phyloP scores from a whole-genome alignment of 306 rosid species.

The Arachis stenosperma region DNA sequence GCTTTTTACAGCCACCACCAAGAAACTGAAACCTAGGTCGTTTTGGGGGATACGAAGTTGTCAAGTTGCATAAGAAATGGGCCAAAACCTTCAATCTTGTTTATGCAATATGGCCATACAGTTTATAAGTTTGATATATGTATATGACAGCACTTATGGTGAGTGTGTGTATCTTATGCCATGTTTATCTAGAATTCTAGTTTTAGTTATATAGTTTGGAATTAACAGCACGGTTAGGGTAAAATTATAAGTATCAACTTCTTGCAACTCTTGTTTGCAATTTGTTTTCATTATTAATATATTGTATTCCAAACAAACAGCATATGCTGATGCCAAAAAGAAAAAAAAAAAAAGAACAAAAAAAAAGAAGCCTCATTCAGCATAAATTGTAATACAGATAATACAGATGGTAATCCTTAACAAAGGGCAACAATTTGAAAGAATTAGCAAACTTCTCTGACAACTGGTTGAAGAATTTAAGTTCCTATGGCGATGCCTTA shows the following conservation, averaged over 20 bases:
- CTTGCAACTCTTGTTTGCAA: neutral
- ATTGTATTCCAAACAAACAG: neutral
- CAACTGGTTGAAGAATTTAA: constrained; percentile 18
- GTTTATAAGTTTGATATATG: constrained; percentile 22
- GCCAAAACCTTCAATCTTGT: constrained; percentile 22
- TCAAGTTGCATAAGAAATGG: constrained; percentile 69
- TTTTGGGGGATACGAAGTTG: constrained; percentile 91
- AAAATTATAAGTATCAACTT: neutral
- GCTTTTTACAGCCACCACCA: constrained; percentile 79
- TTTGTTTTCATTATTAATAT: constrained; percentile 7
- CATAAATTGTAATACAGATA: constrained; percentile 6
- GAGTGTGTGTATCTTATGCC: neutral
- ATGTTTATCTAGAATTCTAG: neutral
- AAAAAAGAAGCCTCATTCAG: constrained; percentile 10
- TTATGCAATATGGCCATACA: constrained; percentile 12
- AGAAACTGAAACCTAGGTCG: constrained; percentile 65
- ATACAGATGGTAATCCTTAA: neutral
- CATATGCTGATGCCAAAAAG: too few relatives aligned
- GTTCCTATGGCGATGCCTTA: constrained; percentile 41
- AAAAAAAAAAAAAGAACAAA: neutral
- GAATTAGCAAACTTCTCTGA: constrained; percentile 16
- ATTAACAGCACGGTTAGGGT: neutral
- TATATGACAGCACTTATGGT: neutral
- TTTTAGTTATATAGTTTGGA: constrained; percentile 16
- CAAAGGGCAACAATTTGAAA: constrained; percentile 10